These are phyloP conservation scores for Acer negundo DNA, from an alignment of 345 rosid genomes.

Conservation along the genomic window DNA sequence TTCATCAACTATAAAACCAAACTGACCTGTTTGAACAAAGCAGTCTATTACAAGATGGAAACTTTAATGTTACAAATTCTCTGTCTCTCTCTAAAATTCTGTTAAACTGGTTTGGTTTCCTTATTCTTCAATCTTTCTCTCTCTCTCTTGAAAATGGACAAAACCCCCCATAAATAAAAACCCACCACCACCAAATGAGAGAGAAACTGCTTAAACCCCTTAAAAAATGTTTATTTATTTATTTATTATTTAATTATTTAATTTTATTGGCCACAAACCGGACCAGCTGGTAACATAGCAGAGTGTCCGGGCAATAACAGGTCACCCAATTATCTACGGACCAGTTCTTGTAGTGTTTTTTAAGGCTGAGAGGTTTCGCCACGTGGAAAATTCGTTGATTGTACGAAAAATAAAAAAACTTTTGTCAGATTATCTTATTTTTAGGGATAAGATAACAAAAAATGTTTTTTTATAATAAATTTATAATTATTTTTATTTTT, in stretches of 20 bases:
- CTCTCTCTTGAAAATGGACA: constrained; percentile 5
- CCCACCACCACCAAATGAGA: constrained; percentile 3
- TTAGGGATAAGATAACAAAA: constrained; percentile 20
- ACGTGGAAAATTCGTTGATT: constrained; percentile 41
- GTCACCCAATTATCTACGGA: constrained; percentile 33
- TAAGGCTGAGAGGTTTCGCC: constrained; percentile 29
- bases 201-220: constrained; percentile 59
- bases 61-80: not conserved
- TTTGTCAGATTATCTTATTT: constrained; percentile 22
- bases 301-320: constrained; percentile 40
- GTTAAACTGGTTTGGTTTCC: constrained; percentile 1
- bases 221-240: constrained; percentile 1
- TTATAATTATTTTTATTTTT: too few relatives aligned
- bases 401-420: constrained; percentile 22
- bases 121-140: not conserved
- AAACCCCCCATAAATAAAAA: constrained; percentile 5
- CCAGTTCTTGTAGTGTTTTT: constrained; percentile 29
- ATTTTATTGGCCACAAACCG: constrained; percentile 42
- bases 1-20: not conserved
- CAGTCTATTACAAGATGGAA: constrained; percentile 11
- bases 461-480: not conserved
- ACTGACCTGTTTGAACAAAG: constrained; percentile 30
- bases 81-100: constrained; percentile 15
- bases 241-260: not conserved
- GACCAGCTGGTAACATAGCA: constrained; percentile 27